Base-by-base conservation (phyloP, 345 rosid species). In the Salix caprea region DNA sequence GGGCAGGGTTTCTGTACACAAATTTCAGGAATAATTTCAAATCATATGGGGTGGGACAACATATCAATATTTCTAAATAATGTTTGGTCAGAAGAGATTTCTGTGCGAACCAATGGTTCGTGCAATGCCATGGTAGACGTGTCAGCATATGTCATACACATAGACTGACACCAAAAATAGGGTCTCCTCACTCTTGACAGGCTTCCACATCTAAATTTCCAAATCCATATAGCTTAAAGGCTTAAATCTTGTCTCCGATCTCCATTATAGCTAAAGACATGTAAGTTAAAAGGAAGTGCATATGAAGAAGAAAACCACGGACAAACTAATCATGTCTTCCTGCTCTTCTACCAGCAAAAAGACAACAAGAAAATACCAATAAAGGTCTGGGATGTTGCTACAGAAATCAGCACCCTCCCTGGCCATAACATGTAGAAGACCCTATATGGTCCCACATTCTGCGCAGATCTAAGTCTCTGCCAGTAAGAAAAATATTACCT, bases 1-100 rank as follows among this genome's bases (percentile, higher is more conserved):
- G 0, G 97, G 91, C 78, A 96, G 89, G 14, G 90, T 88, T 87
- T 89, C 98, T 96, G 92, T 62, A 79, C 19, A 74, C 76, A 77
- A 23, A 79, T 72, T 71, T 68, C 62, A 18, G 52, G 42, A 68
- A 77, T 40, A 72, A 75, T 77, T 74, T 74, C 65, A 18, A 65
- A 71, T 67, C 60, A 52, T 21, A 21, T 58, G 28, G 13, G 11
- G 44, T 28, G 28, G n/a, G 48, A 67, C 39, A 61, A 54, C 32
- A 48, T 36, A 23, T 13, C 28, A 26, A 60, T 62, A 36, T 60
- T 30, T 46, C 7, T 7, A 28, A 6, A 76, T n/a, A 66, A 65
- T 52, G 67, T 14, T 54, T 61, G 44, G 13, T 19, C 36, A 23
- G 11, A n/a, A 36, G 34, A 18, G 14, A 36, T 15, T 67, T 36